phyloP scores from a whole-genome alignment of 192 early-diverging fungal genomes.

The Thamnidium elegans region DNA sequence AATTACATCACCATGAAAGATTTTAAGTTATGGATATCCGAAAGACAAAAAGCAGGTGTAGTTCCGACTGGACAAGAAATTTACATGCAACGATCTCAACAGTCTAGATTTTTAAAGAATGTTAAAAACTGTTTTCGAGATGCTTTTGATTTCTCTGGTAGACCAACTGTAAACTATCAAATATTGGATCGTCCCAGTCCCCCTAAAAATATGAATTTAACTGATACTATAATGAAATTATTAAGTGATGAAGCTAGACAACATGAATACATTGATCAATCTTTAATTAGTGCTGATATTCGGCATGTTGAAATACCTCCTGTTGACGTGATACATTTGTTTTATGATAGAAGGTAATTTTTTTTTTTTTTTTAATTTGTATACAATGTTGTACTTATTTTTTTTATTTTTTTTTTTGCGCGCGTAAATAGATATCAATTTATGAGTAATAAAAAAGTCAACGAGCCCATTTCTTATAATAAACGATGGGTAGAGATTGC shows the following conservation, averaged over 20 bases:
- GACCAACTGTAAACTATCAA: constrained; percentile 4
- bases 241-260: constrained; percentile 11
- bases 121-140: constrained; percentile 28
- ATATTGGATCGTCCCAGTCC: constrained; percentile 8
- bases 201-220: constrained; percentile 7
- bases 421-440: constrained; percentile 20
- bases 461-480: constrained; percentile 26
- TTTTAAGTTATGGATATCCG: constrained; percentile 29
- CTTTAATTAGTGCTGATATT: background rate
- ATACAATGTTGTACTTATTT: too few relatives aligned
- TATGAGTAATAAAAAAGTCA: constrained; percentile 21
- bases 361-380: background rate
- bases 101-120: background rate
- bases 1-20: constrained; percentile 33
- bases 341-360: constrained; percentile 35
- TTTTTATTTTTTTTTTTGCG: too few relatives aligned
- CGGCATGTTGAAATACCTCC: background rate
- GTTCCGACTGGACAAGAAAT: constrained; percentile 27
- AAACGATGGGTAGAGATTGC: constrained; percentile 23
- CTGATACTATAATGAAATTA: background rate
- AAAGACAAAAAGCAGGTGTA: constrained; percentile 10
- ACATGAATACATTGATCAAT: constrained; percentile 8
- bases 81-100: constrained; percentile 2
- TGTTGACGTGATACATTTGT: constrained; percentile 30
- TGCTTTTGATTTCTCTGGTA: constrained; percentile 17